These are phyloP conservation scores for Claviceps spartinae DNA, from an alignment of 2,329 filamentous ascomycete species.

Conservation along the genomic window DNA sequence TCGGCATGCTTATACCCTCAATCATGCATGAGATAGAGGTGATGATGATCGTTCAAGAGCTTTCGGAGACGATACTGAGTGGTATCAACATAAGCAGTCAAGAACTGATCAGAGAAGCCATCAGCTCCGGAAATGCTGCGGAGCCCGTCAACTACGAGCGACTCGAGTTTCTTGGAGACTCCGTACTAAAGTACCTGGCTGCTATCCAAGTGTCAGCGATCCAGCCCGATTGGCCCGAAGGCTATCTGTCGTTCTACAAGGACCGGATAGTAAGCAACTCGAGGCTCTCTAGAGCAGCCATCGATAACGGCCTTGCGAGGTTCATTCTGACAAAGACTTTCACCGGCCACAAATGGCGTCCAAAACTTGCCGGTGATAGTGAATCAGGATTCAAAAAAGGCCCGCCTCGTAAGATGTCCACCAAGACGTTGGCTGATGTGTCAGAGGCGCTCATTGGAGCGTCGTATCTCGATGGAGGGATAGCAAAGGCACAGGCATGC, in stretches of 20 bases:
- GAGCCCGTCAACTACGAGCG: conserved; percentile 62
- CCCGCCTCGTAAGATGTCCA: conserved; percentile 37
- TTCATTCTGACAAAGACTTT: conserved; percentile 61
- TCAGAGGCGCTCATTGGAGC: conserved; percentile 76
- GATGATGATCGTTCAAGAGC: conserved; percentile 44
- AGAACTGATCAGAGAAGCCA: conserved; percentile 50
- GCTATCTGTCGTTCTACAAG: conserved; percentile 56
- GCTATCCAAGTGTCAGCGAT: conserved; percentile 48
- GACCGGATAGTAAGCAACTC: conserved; percentile 61
- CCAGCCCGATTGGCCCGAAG: conserved; percentile 59
- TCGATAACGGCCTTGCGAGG: conserved; percentile 49
- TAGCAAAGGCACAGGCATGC: conserved; percentile 48
- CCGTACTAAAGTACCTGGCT: conserved; percentile 62
- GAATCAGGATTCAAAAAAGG: conserved; percentile 3
- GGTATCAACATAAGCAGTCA: conserved; percentile 38
- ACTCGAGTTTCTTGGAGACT: conserved; percentile 79
- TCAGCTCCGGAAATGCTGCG: conserved; percentile 49
- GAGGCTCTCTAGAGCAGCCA: conserved; percentile 51
- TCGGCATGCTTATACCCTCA: conserved; percentile 55
- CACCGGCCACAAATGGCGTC: conserved; percentile 58
- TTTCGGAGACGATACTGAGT: conserved; percentile 29
- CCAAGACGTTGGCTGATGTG: conserved; percentile 76
- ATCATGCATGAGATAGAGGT: conserved; percentile 58
- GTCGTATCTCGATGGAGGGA: conserved; percentile 54
- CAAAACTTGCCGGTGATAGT: conserved; percentile 33